Percentiles rank a stretch among this genome's conserved stretches.
Evolutionary conservation across 371 early-diverging fungal genomes (phyloP).

Genomic region (Saksenaea oblongispora): DNA sequence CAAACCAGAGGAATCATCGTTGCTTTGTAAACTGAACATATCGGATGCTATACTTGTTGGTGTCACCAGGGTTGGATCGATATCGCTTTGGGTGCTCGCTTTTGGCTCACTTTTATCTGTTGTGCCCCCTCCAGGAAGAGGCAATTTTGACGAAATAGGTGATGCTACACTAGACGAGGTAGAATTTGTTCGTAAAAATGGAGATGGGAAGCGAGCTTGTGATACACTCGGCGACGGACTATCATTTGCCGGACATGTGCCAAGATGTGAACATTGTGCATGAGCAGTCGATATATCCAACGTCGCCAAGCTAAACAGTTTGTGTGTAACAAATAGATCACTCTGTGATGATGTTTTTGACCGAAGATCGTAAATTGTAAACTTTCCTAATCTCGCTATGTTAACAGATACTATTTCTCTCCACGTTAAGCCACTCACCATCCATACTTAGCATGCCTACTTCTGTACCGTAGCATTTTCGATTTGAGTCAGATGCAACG

Average conservation of each 20-base stretch:
- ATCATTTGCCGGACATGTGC: not conserved
- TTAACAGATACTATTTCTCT: not conserved
- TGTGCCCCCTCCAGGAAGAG: not conserved
- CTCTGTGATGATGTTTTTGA: slow-evolving; percentile 46
- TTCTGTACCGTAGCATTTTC: slow-evolving; percentile 33
- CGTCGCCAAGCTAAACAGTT: slow-evolving; percentile 61
- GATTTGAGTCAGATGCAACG: slow-evolving; percentile 5
- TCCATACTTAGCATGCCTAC: slow-evolving; percentile 67
- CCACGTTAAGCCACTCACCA: slow-evolving; percentile 42
- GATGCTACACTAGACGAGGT: slow-evolving; percentile 11
- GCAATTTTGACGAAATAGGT: slow-evolving; percentile 3
- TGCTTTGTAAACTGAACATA: not conserved
- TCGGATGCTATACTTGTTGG: not conserved
- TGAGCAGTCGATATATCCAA: slow-evolving; percentile 38
- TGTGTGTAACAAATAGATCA: slow-evolving; percentile 62
- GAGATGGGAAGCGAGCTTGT: slow-evolving; percentile 22
- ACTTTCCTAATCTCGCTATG: slow-evolving; percentile 37
- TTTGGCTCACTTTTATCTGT: not conserved
- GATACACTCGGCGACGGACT: slow-evolving; percentile 13
- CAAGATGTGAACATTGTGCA: slow-evolving; percentile 5
- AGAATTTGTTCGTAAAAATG: slow-evolving; percentile 13
- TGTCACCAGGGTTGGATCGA: not conserved
- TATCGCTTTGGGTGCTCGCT: not conserved
- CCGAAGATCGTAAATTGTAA: slow-evolving; percentile 54
- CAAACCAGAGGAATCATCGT: not conserved